Evolutionary conservation across 495 filamentous ascomycete species (phyloP).

Genomic region (Aspergillus wentii): DNA sequence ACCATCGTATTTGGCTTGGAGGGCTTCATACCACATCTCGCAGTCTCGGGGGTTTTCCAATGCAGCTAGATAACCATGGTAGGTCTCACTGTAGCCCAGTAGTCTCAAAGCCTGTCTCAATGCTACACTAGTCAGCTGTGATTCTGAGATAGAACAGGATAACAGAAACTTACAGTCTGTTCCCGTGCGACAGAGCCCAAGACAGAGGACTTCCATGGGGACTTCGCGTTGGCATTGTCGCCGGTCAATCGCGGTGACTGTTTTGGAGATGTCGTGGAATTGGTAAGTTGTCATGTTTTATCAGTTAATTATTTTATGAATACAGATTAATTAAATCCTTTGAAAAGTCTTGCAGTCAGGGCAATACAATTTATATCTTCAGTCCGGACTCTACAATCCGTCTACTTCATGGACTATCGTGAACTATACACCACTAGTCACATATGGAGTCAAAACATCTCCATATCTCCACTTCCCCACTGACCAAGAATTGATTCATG

Average conservation of each 20-base stretch:
- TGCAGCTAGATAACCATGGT: conserved; percentile 5
- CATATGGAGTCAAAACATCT: no score
- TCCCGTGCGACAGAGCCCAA: conserved; percentile 7
- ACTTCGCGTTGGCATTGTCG: neutral
- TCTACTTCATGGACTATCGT: no score
- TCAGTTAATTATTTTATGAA: no score
- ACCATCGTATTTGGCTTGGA: conserved; percentile 44
- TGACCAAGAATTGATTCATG: no score
- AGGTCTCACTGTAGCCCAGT: conserved; percentile 9
- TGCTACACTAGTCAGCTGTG: neutral
- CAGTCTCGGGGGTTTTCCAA: conserved; percentile 10
- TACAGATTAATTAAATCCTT: no score
- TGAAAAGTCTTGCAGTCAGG: no score
- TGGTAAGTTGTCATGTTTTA: neutral
- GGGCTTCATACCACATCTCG: conserved; percentile 39
- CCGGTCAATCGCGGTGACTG: conserved; percentile 2
- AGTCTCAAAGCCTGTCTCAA: conserved; percentile 6
- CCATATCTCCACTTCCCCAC: no score
- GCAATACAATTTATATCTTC: no score
- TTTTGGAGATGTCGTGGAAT: neutral
- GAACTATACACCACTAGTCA: no score
- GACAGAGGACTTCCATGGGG: conserved; percentile 6
- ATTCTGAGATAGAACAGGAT: neutral
- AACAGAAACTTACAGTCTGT: conserved; percentile 1
- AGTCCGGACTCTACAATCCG: no score